phyloP scores from a whole-genome alignment of 2,329 filamentous ascomycete genomes.

The Colletotrichum kahawae region DNA sequence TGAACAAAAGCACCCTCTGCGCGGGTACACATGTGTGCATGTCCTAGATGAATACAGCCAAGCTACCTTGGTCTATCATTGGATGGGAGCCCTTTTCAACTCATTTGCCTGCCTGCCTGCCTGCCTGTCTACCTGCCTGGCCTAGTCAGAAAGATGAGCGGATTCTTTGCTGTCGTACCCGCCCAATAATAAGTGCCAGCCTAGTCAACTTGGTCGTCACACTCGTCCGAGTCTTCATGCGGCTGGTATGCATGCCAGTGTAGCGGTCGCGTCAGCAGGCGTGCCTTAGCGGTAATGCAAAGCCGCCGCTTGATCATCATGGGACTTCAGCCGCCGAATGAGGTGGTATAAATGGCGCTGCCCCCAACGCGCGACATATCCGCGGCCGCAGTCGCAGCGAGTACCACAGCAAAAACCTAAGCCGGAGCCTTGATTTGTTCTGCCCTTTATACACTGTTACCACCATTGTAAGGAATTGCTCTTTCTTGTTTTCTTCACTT shows the following conservation, averaged over 20 bases:
- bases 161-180: not conserved
- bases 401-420: not conserved
- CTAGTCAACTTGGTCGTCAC: not conserved
- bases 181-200: not conserved
- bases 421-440: not conserved
- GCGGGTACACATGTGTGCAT: not conserved
- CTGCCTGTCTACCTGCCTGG: not conserved
- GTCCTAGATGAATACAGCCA: not conserved
- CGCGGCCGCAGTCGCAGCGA: not conserved
- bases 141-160: not conserved
- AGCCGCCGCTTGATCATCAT: not conserved
- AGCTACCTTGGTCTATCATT: not conserved
- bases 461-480: not conserved
- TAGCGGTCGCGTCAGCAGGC: not conserved
- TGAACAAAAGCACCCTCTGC: not conserved
- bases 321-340: not conserved
- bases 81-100: not conserved
- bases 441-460: not conserved
- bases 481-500: not conserved
- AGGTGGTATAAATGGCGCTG: not conserved
- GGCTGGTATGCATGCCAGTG: not conserved
- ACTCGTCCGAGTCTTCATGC: not conserved
- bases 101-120: not conserved
- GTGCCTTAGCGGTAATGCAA: not conserved
- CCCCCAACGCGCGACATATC: not conserved